Conservation (phyloP, 2,329 filamentous ascomycete genomes). For the Cladophialophora bantiana region DNA sequence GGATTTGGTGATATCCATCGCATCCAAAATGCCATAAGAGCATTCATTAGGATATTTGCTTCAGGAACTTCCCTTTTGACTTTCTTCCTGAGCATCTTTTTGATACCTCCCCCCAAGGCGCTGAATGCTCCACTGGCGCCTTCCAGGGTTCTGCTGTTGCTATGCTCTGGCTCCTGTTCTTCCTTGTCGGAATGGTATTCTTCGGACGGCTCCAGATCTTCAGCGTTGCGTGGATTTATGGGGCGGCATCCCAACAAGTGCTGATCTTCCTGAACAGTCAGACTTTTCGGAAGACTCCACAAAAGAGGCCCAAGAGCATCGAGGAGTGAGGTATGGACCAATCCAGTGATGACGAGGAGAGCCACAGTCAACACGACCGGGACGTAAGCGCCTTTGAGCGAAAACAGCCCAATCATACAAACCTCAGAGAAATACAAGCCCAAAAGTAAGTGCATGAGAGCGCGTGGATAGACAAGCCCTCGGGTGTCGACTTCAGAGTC, state of each 20-base stretch:
- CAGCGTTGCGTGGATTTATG: background rate
- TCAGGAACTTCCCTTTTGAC: slow-evolving; percentile 28
- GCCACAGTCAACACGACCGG: slow-evolving; percentile 77
- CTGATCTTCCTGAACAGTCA: slow-evolving; percentile 32
- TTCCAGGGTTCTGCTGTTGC: slow-evolving; percentile 27
- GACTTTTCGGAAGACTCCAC: slow-evolving; percentile 72
- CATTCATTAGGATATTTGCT: slow-evolving; percentile 13
- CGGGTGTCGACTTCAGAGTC: slow-evolving; percentile 84
- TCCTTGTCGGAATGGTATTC: slow-evolving; percentile 48
- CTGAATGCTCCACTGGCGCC: slow-evolving; percentile 26
- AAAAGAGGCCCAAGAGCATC: slow-evolving; percentile 53
- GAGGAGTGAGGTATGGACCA: slow-evolving; percentile 71
- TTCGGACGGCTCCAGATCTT: slow-evolving; percentile 45
- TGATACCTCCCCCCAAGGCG: slow-evolving; percentile 29
- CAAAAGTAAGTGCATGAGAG: slow-evolving; percentile 83
- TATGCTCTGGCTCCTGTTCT: slow-evolving; percentile 46
- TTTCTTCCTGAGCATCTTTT: slow-evolving; percentile 26
- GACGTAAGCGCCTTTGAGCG: slow-evolving; percentile 53
- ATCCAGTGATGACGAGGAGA: slow-evolving; percentile 74
- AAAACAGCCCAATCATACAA: slow-evolving; percentile 85
- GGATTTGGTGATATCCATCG: slow-evolving; percentile 33
- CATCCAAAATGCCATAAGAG: slow-evolving; percentile 26
- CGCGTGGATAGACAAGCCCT: slow-evolving; percentile 84
- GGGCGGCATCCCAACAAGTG: slow-evolving; percentile 15
- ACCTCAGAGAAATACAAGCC: slow-evolving; percentile 85